Evolutionary conservation across 2,329 filamentous ascomycete genomes (phyloP).

Genomic region (Cercospora berteroae): DNA sequence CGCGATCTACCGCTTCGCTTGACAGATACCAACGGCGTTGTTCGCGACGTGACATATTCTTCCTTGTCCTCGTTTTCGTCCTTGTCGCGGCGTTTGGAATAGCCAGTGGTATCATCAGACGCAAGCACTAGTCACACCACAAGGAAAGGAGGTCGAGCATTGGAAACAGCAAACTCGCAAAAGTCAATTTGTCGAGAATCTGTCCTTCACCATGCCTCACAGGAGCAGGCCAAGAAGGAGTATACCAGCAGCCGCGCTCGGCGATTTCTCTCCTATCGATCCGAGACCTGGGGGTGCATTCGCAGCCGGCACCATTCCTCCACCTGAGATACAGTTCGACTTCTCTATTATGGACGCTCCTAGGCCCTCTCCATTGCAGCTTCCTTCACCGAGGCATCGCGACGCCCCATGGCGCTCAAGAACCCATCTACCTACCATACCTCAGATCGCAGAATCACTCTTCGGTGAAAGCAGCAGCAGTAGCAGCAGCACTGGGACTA

Average conservation of each 20-base stretch:
- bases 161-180: neutral
- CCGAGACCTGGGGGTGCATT: neutral
- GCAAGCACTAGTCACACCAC: neutral
- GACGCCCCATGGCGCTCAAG: neutral
- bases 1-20: neutral
- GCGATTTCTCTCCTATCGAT: neutral
- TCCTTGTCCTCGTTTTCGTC: neutral
- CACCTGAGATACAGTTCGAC: slow-evolving; percentile 1
- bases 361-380: neutral
- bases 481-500: neutral
- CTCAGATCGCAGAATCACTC: neutral
- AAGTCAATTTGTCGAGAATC: neutral
- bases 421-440: neutral
- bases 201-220: neutral
- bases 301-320: neutral
- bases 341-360: slow-evolving; percentile 1
- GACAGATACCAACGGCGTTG: neutral
- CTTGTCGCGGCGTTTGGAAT: slow-evolving; percentile 2
- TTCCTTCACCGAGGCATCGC: neutral
- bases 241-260: slow-evolving; percentile 7
- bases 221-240: neutral
- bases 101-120: slow-evolving; percentile 1
- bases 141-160: neutral
- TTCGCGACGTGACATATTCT: neutral
- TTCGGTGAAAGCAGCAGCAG: neutral